A percentile compares a stretch with the other conserved stretches of the same genome.
These are phyloP conservation scores for Darksidea phi DNA, from an alignment of 495 filamentous ascomycete genomes.

Conservation along the genomic window DNA sequence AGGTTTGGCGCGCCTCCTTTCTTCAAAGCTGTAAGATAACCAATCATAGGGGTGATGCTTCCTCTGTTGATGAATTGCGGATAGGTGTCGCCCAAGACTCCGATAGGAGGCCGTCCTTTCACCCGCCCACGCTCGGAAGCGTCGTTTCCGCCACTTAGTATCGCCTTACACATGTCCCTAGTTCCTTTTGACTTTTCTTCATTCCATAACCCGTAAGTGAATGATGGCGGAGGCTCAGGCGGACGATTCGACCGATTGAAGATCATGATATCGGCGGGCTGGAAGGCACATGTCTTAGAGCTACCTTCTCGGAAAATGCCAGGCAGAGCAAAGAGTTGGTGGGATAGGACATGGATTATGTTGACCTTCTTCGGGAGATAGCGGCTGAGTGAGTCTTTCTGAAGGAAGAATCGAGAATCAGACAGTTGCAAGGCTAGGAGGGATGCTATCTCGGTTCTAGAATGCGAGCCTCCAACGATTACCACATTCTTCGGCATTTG, in stretches of 20 bases:
- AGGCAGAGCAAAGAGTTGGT: conserved; percentile 1
- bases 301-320: neutral
- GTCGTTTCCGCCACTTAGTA: neutral
- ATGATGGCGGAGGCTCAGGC: neutral
- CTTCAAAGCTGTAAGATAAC: neutral
- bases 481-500: neutral
- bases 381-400: neutral
- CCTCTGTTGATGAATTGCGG: neutral
- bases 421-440: conserved; percentile 1
- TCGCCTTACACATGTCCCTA: neutral
- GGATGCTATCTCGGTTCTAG: conserved; percentile 3
- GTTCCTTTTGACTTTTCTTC: neutral
- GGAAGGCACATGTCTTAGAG: neutral
- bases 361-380: neutral
- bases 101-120: neutral
- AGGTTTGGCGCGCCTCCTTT: neutral
- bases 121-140: neutral
- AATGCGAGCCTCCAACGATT: conserved; percentile 12
- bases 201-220: neutral
- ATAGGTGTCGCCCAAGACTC: neutral
- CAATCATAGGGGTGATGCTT: neutral
- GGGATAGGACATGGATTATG: neutral
- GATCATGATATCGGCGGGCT: neutral
- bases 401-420: neutral
- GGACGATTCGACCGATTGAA: neutral